Base-by-base conservation (phyloP, 371 early-diverging fungal genomes). In the Lichtheimia ramosa region DNA sequence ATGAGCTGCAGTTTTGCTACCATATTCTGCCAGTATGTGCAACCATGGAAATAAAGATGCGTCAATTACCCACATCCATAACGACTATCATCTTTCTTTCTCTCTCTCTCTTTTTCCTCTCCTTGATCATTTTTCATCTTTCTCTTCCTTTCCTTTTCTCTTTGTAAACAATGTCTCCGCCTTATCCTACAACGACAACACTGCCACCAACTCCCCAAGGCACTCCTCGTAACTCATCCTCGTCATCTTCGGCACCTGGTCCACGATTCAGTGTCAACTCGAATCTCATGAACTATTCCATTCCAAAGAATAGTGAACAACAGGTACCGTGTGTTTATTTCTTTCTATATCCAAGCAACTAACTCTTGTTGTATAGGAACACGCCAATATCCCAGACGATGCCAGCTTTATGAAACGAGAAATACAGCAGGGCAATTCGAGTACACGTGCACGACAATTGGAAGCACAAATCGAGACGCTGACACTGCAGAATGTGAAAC, bases 271-370 rank as follows among this genome's bases (percentile, higher is more conserved):
- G 76, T 56, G 74, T 72, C 28, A 77, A 81, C 46, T 77, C 76
- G 6, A 77, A 77, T 40, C 66, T 81, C 8, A 81, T 81, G 81
- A 81, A 81, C 42, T 81, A 81, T 34, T 81, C 81, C 14, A 81
- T 81, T 59, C 81, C 80, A 13, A 69, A 74, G 27, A 61, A 68
- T 40, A 65, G 67, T 21, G 51, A 62, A 24, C 49, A 61, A 52
- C 49, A 63, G 52, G 41, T 43, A 28, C 23, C n/a, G n/a, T n/a
- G 23, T 27, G 27, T 27, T 27, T 27, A 27, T 27, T 5, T 3
- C 4, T 5, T 27, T 27, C 27, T 3, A 27, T 5, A 27, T 3
- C 3, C 27, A 27, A 3, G 7, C 27, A 27, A 27, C 27, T 27
- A 27, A 27, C 27, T 27, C 27, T 3, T 27, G 27, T 3, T 27